phyloP scores from a whole-genome alignment of 495 filamentous ascomycete genomes.

The Entonaema liquescens region DNA sequence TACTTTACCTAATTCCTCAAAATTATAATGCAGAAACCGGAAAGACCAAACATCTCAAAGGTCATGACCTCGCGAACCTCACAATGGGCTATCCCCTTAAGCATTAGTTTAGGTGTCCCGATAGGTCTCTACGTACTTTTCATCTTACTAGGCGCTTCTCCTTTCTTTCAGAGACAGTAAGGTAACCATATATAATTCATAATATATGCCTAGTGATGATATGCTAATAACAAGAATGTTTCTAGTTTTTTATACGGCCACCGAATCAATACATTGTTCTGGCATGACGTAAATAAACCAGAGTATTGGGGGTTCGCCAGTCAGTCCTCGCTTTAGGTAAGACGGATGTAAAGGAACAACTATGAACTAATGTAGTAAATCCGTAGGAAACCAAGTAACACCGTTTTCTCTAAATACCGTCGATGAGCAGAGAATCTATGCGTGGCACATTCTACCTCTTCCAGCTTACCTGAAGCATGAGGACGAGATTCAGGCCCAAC shows the following conservation, averaged over 20 bases:
- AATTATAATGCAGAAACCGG: no score
- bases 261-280: conserved; percentile 72
- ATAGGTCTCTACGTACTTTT: conserved; percentile 55
- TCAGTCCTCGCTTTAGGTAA: conserved; percentile 49
- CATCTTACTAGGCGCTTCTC: conserved; percentile 55
- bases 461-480: conserved; percentile 68
- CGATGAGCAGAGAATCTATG: conserved; percentile 67
- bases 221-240: neutral
- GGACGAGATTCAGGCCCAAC: conserved; percentile 57
- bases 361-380: conserved; percentile 1
- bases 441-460: conserved; percentile 79
- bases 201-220: conserved; percentile 17
- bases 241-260: conserved; percentile 79
- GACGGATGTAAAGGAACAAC: neutral
- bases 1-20: no score
- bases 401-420: conserved; percentile 69
- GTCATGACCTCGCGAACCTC: conserved; percentile 31
- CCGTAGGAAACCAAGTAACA: conserved; percentile 69
- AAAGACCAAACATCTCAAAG: neutral
- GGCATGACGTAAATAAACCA: conserved; percentile 73
- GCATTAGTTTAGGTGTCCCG: conserved; percentile 50
- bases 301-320: conserved; percentile 86
- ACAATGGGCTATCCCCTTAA: conserved; percentile 40
- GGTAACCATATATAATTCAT: conserved; percentile 30
- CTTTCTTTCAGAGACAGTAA: conserved; percentile 69